These are phyloP conservation scores for Termitomyces sp. DNA, from an alignment of 1,284 basidiomycete species.

Conservation along the genomic window DNA sequence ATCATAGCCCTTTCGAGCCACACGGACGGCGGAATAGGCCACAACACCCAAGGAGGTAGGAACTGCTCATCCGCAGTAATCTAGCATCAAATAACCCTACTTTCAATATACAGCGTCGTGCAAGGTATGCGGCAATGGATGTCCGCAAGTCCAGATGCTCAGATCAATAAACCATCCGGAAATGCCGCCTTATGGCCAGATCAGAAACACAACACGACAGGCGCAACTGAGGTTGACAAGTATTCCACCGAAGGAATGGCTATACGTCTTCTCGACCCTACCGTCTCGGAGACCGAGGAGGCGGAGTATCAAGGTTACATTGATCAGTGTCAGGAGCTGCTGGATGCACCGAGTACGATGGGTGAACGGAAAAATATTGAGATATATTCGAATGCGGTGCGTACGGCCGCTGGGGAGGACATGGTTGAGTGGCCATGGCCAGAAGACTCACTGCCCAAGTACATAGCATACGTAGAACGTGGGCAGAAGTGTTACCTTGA, in stretches of 20 bases:
- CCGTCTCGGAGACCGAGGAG: slow-evolving; percentile 59
- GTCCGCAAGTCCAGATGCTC: slow-evolving; percentile 40
- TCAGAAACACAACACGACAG: slow-evolving; percentile 22
- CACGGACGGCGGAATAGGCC: slow-evolving; percentile 38
- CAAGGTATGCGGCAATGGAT: slow-evolving; percentile 74
- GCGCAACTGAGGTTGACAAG: slow-evolving; percentile 34
- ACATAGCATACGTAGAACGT: slow-evolving; percentile 36
- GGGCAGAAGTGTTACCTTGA: slow-evolving; percentile 29
- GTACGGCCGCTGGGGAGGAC: slow-evolving; percentile 38
- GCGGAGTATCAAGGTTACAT: slow-evolving; percentile 83
- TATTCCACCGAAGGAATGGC: slow-evolving; percentile 65
- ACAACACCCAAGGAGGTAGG: slow-evolving; percentile 44
- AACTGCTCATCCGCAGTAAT: neutral
- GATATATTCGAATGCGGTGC: slow-evolving; percentile 51
- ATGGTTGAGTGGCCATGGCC: slow-evolving; percentile 31
- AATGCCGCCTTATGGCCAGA: slow-evolving; percentile 29
- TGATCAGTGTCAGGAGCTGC: slow-evolving; percentile 62
- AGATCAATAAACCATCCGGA: slow-evolving; percentile 35
- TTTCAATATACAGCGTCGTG: slow-evolving; percentile 48
- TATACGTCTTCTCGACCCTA: slow-evolving; percentile 57
- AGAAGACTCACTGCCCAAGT: slow-evolving; percentile 38
- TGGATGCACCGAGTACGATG: slow-evolving; percentile 46
- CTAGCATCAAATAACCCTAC: neutral
- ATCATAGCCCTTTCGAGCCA: slow-evolving; percentile 69
- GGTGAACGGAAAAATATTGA: slow-evolving; percentile 51